Percentiles rank a stretch among this genome's conserved stretches.
Conservation (phyloP, 495 filamentous ascomycete genomes). For the Aspergillus nidulans region DNA sequence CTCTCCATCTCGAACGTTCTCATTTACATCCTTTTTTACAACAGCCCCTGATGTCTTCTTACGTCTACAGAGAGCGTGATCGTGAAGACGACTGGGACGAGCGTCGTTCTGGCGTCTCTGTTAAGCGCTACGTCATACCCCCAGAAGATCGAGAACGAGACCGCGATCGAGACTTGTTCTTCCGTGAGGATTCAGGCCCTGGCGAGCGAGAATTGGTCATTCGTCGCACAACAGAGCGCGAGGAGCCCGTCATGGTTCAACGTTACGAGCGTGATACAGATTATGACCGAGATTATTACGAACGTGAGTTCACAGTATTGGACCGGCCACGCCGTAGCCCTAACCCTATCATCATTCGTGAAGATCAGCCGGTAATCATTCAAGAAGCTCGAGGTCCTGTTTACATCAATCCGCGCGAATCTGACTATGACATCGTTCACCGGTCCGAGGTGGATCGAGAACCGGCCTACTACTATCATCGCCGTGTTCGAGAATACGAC, state of each 20-base stretch:
- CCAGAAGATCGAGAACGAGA: conserved; percentile 43
- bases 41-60: conserved; percentile 41
- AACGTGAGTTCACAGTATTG: conserved; percentile 42
- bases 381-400: conserved; percentile 69
- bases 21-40: neutral
- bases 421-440: conserved; percentile 64
- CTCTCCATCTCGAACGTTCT: neutral
- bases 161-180: conserved; percentile 36
- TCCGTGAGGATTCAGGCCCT: conserved; percentile 34
- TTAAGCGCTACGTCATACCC: conserved; percentile 50
- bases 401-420: conserved; percentile 60
- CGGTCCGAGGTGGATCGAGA: conserved; percentile 57
- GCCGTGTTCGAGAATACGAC: conserved; percentile 53
- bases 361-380: conserved; percentile 68
- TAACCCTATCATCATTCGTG: conserved; percentile 64
- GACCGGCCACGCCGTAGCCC: conserved; percentile 56
- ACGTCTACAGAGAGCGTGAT: conserved; percentile 40
- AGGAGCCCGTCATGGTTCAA: conserved; percentile 34
- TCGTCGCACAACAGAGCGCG: conserved; percentile 41
- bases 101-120: conserved; percentile 33
- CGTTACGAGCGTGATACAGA: conserved; percentile 46
- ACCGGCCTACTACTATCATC: conserved; percentile 57
- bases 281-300: conserved; percentile 50
- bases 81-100: conserved; percentile 46
- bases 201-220: conserved; percentile 46